Evolutionary conservation across 2,329 filamentous ascomycete genomes (phyloP).

Genomic region (Penicillium vulpinum): DNA sequence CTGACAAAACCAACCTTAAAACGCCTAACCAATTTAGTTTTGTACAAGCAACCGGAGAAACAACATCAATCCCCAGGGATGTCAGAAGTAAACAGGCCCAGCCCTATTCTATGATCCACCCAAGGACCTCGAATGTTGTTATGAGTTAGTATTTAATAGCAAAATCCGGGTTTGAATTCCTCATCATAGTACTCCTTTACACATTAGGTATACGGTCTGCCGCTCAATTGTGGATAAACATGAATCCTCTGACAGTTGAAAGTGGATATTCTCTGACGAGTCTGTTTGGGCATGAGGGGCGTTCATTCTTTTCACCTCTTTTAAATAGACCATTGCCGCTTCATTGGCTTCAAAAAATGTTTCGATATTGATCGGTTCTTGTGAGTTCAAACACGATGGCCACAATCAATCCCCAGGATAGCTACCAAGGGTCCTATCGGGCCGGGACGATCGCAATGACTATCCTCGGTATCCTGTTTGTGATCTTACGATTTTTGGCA

Average conservation of each 20-base stretch:
- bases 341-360: neutral
- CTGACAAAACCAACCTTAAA: neutral
- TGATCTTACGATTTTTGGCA: conserved; percentile 11
- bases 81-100: neutral
- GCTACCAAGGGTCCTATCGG: neutral
- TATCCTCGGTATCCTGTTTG: conserved; percentile 10
- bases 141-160: neutral
- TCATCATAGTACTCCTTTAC: neutral
- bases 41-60: neutral
- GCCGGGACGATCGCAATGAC: conserved; percentile 13
- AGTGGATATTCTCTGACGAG: neutral
- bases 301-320: neutral
- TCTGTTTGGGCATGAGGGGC: neutral
- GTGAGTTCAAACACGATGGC: neutral
- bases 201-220: neutral
- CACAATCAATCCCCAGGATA: neutral
- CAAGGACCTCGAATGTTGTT: neutral
- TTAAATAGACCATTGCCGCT: neutral
- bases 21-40: neutral
- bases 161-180: neutral
- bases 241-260: neutral
- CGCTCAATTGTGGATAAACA: neutral
- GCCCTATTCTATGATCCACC: neutral
- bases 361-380: neutral
- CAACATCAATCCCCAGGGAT: neutral